Conservation (phyloP, 257 asterid genomes). For the Penstemon eatonii region DNA sequence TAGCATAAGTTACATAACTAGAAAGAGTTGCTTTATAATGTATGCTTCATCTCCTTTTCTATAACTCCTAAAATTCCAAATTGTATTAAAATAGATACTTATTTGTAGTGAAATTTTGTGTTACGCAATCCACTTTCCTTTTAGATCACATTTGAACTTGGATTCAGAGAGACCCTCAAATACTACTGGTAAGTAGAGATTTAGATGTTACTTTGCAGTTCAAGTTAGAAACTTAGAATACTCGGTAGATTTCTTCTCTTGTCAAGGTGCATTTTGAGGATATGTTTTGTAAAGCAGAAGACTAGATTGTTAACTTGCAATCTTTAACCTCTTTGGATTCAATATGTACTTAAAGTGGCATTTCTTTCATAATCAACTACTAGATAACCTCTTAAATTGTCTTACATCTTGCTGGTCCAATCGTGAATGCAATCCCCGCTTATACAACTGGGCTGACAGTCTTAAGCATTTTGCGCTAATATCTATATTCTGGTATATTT, state of each 20-base stretch:
- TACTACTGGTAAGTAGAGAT: neutral
- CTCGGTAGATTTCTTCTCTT: neutral
- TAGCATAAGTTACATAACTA: too few relatives aligned
- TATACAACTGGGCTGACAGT: neutral
- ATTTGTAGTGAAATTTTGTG: neutral
- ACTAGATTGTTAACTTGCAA: neutral
- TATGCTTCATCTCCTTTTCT: neutral
- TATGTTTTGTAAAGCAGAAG: neutral
- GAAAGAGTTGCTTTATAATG: too few relatives aligned
- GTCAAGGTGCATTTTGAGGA: neutral
- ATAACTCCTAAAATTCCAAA: neutral
- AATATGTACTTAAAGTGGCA: neutral
- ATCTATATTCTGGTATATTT: constrained; percentile 18
- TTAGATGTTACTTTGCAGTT: constrained; percentile 3
- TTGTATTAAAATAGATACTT: neutral
- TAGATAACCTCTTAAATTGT: neutral
- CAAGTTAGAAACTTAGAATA: neutral
- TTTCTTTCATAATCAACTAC: neutral
- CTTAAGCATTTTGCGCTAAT: neutral
- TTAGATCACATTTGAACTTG: neutral
- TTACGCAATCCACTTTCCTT: neutral
- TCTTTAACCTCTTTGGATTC: constrained; percentile 7
- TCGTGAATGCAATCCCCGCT: constrained; percentile 1
- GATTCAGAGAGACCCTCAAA: neutral
- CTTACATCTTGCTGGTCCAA: neutral